Conservation (phyloP, 257 asterid genomes). For the Craterostigma plantagineum region DNA sequence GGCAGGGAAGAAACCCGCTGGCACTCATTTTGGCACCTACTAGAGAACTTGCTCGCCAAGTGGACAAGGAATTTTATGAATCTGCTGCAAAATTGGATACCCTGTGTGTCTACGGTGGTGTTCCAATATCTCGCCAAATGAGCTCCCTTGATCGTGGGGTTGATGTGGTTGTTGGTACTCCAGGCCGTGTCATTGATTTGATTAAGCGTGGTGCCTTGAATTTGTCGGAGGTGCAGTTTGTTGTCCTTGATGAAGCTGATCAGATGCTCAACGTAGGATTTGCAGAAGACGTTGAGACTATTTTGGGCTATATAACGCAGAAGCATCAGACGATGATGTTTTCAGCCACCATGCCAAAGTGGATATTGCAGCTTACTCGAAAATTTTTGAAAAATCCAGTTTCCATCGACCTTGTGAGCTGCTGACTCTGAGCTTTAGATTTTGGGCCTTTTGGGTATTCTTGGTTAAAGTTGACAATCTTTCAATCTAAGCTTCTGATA, state of each 20-base stretch:
- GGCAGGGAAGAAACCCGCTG: constrained; percentile 63
- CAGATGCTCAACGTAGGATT: constrained; percentile 96
- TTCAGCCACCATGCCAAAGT: constrained; percentile 89
- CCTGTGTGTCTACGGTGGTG: constrained; percentile 80
- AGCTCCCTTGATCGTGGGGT: constrained; percentile 66
- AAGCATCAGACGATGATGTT: constrained; percentile 93
- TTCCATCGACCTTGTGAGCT: constrained; percentile 74
- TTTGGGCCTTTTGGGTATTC: not conserved
- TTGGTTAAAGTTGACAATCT: too few species aligned
- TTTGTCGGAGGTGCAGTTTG: constrained; percentile 46
- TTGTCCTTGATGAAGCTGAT: constrained; percentile 90
- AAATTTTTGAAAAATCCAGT: constrained; percentile 54
- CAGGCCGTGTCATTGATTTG: constrained; percentile 86
- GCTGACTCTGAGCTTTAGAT: not conserved
- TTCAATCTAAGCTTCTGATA: not conserved
- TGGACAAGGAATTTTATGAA: constrained; percentile 70
- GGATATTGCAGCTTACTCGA: constrained; percentile 70
- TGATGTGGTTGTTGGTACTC: constrained; percentile 78
- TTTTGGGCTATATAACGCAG: constrained; percentile 48
- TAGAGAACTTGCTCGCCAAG: constrained; percentile 80
- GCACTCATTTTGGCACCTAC: constrained; percentile 81
- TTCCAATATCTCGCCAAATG: constrained; percentile 62
- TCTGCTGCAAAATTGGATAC: constrained; percentile 58
- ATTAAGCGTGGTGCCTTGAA: constrained; percentile 62
- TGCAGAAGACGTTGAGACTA: constrained; percentile 75